These are phyloP conservation scores for Talaromyces verruculosus DNA, from an alignment of 2,329 filamentous ascomycete species.

Conservation along the genomic window DNA sequence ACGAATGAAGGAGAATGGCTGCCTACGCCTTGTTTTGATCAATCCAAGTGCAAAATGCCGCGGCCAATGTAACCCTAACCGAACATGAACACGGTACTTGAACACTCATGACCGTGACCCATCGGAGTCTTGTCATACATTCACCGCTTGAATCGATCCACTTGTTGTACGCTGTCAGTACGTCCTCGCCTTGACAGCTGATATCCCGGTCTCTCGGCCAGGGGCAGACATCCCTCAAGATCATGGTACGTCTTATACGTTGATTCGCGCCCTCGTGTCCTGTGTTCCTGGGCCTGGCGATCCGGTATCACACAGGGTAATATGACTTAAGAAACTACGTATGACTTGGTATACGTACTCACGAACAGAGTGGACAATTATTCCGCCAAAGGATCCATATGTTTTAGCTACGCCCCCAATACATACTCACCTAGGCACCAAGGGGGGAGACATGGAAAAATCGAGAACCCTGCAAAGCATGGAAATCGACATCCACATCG, in stretches of 20 bases:
- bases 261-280: neutral
- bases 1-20: neutral
- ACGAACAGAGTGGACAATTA: neutral
- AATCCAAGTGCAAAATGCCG: neutral
- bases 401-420: neutral
- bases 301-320: neutral
- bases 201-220: neutral
- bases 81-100: neutral
- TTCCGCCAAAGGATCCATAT: neutral
- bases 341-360: neutral
- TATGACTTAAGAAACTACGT: neutral
- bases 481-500: neutral
- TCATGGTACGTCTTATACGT: neutral
- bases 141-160: neutral
- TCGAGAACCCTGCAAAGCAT: neutral
- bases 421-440: neutral
- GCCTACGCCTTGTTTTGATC: neutral
- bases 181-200: neutral
- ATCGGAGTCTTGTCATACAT: neutral
- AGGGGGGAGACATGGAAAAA: neutral
- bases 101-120: neutral
- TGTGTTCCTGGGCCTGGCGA: neutral
- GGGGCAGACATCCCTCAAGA: neutral
- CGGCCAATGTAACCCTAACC: constrained; percentile 1
- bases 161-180: neutral